These are phyloP conservation scores for Skeletonema marinoi DNA, from an alignment of 108 stramenopile species.

Conservation along the genomic window DNA sequence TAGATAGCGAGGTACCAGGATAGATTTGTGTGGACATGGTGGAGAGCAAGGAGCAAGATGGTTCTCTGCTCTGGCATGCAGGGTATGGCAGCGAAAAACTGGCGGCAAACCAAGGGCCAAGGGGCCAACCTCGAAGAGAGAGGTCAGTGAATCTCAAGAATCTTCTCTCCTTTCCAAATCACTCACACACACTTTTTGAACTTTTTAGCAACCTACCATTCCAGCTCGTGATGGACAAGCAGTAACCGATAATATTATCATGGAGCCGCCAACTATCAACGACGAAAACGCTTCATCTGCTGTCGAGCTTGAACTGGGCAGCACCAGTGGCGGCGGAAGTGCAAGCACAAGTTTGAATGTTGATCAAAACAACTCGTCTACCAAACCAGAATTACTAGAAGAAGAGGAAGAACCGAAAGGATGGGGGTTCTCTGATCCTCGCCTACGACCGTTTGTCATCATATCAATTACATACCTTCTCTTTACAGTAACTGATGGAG, in stretches of 20 bases:
- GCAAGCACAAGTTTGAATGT: not conserved
- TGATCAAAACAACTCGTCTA: not conserved
- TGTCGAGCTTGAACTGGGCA: not conserved
- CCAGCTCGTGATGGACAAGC: too few relatives aligned
- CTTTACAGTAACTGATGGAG: constrained; percentile 95
- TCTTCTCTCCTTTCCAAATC: not conserved
- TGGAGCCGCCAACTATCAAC: not conserved
- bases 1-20: too few relatives aligned
- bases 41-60: too few relatives aligned
- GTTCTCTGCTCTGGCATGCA: too few relatives aligned
- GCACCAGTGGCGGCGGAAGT: not conserved
- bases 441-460: constrained; percentile 87
- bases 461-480: constrained; percentile 89
- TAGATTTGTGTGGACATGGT: too few relatives aligned
- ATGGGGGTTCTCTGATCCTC: constrained; percentile 45
- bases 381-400: not conserved
- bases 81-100: too few relatives aligned
- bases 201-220: too few relatives aligned
- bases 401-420: constrained; percentile 25
- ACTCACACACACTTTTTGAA: too few relatives aligned
- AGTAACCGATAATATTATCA: not conserved
- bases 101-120: too few relatives aligned
- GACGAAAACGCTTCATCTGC: not conserved
- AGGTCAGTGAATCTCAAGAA: not conserved
- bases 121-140: too few relatives aligned